A percentile compares a stretch with the other conserved stretches of the same genome.
These are phyloP conservation scores for Mycocentrospora acerina DNA, from an alignment of 2,329 filamentous ascomycete species.

Conservation along the genomic window DNA sequence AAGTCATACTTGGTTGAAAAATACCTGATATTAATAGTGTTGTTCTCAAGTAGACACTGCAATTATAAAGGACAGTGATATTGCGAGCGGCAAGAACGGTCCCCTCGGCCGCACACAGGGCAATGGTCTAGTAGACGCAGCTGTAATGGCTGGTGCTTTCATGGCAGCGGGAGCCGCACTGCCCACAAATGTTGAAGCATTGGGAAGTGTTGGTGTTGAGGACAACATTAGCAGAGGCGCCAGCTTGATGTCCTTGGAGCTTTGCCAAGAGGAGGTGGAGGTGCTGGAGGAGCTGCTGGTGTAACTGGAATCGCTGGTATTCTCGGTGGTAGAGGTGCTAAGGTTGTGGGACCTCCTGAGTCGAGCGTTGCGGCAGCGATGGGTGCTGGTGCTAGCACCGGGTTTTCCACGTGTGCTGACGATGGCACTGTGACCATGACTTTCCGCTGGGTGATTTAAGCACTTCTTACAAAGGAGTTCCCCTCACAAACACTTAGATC, in stretches of 20 bases:
- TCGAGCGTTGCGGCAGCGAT: constrained; percentile 56
- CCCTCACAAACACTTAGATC: constrained; percentile 39
- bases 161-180: constrained; percentile 48
- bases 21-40: constrained; percentile 49
- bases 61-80: constrained; percentile 65
- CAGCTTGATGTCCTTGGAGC: constrained; percentile 36
- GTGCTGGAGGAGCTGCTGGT: constrained; percentile 25
- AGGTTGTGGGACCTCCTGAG: constrained; percentile 51
- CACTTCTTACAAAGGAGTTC: not conserved
- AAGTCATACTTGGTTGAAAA: not conserved
- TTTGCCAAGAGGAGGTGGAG: constrained; percentile 36
- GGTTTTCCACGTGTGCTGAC: constrained; percentile 62
- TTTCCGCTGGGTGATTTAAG: constrained; percentile 56
- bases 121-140: constrained; percentile 61
- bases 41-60: constrained; percentile 68
- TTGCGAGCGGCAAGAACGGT: constrained; percentile 54
- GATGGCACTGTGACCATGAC: constrained; percentile 64
- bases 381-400: constrained; percentile 55
- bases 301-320: constrained; percentile 34
- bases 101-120: constrained; percentile 65
- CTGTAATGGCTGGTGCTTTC: constrained; percentile 61
- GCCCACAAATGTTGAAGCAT: constrained; percentile 34
- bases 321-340: constrained; percentile 49
- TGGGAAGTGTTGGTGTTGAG: constrained; percentile 33
- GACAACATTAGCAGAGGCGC: constrained; percentile 34